These are phyloP conservation scores for Neobulgaria alba DNA, from an alignment of 2,329 filamentous ascomycete species.

Conservation along the genomic window DNA sequence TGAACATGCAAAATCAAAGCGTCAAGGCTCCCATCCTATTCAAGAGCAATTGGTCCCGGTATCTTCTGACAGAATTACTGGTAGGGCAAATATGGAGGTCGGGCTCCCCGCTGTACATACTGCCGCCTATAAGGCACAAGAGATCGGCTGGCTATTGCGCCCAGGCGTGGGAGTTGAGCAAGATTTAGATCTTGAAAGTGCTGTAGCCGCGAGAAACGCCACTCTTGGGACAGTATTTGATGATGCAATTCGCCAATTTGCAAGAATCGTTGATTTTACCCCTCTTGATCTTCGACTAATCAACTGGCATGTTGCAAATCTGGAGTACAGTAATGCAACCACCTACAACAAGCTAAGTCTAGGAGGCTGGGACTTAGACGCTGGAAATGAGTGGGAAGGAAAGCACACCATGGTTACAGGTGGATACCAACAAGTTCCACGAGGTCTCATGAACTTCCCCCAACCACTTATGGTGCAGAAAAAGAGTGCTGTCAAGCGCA, in stretches of 20 bases:
- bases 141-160: constrained; percentile 76
- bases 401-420: constrained; percentile 89
- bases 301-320: constrained; percentile 97
- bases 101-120: constrained; percentile 61
- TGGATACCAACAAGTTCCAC: constrained; percentile 88
- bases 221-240: constrained; percentile 89
- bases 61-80: constrained; percentile 60
- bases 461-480: constrained; percentile 68
- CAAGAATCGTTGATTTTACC: constrained; percentile 70
- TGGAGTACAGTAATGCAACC: constrained; percentile 94
- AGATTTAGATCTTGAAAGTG: constrained; percentile 62
- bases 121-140: constrained; percentile 66
- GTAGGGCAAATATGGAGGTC: constrained; percentile 62
- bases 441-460: constrained; percentile 72
- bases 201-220: constrained; percentile 54
- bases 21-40: constrained; percentile 6
- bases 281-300: constrained; percentile 82
- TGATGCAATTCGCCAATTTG: constrained; percentile 82
- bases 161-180: constrained; percentile 51
- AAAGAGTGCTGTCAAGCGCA: constrained; percentile 61
- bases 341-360: constrained; percentile 83
- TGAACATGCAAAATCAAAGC: constrained; percentile 43
- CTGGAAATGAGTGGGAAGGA: constrained; percentile 95
- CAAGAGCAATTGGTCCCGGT: constrained; percentile 51
- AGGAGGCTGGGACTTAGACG: constrained; percentile 91